Percentiles rank a stretch among this genome's conserved stretches.
Conservation (phyloP, 2,329 filamentous ascomycete species). For the Epichloe elymi region DNA sequence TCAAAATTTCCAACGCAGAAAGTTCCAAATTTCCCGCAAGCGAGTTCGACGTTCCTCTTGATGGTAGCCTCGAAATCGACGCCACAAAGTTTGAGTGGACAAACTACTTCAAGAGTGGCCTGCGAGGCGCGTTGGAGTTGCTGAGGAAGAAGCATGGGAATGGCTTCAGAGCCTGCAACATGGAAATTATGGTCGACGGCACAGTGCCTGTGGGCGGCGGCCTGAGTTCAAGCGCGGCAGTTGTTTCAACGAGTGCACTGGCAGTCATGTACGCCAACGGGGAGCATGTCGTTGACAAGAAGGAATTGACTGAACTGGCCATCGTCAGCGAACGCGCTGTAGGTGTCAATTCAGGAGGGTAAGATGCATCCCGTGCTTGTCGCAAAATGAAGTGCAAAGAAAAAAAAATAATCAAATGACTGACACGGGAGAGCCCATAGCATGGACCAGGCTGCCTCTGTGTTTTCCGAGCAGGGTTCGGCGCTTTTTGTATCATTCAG, state of each 20-base stretch:
- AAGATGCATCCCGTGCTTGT: conserved; percentile 19
- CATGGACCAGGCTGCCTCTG: conserved; percentile 95
- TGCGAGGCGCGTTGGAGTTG: conserved; percentile 68
- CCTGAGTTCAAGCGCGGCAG: conserved; percentile 84
- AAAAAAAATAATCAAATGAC: neutral
- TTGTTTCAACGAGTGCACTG: conserved; percentile 80
- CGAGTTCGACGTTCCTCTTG: conserved; percentile 57
- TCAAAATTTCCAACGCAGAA: conserved; percentile 72
- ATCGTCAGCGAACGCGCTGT: conserved; percentile 91
- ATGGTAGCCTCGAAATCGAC: conserved; percentile 64
- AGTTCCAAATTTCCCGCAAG: conserved; percentile 60
- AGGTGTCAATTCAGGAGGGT: conserved; percentile 92
- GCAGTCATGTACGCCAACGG: conserved; percentile 82
- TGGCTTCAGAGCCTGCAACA: conserved; percentile 52
- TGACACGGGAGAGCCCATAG: conserved; percentile 26
- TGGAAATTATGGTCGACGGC: conserved; percentile 84
- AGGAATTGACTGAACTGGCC: conserved; percentile 78
- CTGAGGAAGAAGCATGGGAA: conserved; percentile 53
- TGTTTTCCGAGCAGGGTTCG: conserved; percentile 76
- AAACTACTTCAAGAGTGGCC: conserved; percentile 94
- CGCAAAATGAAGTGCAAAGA: neutral
- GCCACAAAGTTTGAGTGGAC: conserved; percentile 82
- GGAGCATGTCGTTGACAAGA: conserved; percentile 69
- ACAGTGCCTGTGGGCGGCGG: conserved; percentile 87
- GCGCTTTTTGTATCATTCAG: conserved; percentile 86